Evolutionary conservation across 257 asterid species (phyloP).

Genomic region (Solanum commersonii): DNA sequence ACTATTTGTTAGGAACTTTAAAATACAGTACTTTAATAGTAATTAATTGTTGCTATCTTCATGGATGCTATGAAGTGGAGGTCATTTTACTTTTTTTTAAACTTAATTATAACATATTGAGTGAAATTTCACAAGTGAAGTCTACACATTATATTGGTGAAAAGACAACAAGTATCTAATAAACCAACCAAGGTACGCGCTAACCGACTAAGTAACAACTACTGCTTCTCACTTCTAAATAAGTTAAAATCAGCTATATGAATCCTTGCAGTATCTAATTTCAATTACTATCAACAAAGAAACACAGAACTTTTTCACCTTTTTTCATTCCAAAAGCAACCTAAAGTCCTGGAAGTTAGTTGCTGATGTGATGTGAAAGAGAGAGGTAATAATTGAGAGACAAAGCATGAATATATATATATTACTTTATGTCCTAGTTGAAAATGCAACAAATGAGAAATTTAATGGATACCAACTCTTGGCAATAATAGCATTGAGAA

Average conservation of each 20-base stretch:
- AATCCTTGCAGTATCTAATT: neutral
- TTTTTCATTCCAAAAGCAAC: neutral
- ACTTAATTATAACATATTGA: neutral
- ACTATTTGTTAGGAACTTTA: neutral
- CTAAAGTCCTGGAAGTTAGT: neutral
- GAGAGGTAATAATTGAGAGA: neutral
- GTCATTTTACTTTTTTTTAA: neutral
- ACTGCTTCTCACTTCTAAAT: neutral
- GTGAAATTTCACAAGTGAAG: neutral
- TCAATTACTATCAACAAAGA: neutral
- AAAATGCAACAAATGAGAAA: neutral
- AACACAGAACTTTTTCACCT: neutral
- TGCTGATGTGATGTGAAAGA: neutral
- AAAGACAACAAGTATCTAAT: neutral
- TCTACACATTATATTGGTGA: neutral
- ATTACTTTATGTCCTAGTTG: neutral
- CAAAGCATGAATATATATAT: neutral
- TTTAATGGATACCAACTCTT: neutral
- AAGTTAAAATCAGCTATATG: neutral
- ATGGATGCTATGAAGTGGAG: neutral
- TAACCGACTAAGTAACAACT: neutral
- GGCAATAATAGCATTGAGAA: neutral
- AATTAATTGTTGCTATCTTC: neutral
- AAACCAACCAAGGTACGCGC: rapidly evolving
- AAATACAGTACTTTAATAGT: constrained; percentile 24